These are phyloP conservation scores for Cladosporium velox DNA, from an alignment of 2,329 filamentous ascomycete genomes.

Conservation along the genomic window DNA sequence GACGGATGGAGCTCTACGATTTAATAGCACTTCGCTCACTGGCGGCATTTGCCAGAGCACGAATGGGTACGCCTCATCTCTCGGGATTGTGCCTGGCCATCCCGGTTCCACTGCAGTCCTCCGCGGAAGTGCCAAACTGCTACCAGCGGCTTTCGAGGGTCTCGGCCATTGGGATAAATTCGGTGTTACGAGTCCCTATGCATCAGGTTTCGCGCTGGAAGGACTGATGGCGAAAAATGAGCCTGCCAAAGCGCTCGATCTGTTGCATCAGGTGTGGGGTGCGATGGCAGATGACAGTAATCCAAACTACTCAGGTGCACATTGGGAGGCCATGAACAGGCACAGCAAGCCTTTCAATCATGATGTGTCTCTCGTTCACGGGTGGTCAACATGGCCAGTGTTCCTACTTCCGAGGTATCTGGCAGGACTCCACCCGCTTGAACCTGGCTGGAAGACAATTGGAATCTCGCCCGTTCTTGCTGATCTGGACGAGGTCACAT, in stretches of 20 bases:
- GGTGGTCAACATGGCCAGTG: conserved; percentile 1
- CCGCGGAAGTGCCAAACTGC: not conserved
- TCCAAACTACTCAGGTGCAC: conserved; percentile 21
- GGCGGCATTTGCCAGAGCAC: not conserved
- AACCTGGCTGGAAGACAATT: not conserved
- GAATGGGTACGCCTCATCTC: conserved; percentile 5
- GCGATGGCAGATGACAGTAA: conserved; percentile 18
- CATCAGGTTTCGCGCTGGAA: not conserved
- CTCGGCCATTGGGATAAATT: not conserved
- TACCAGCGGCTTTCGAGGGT: not conserved
- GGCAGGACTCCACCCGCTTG: not conserved
- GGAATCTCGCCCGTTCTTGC: not conserved
- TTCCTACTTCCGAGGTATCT: not conserved
- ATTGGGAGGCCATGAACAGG: conserved; percentile 20
- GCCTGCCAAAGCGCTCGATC: conserved; percentile 5
- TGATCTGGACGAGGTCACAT: not conserved
- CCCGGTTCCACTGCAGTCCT: not conserved
- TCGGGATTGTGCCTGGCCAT: not conserved
- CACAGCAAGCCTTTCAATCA: conserved; percentile 8
- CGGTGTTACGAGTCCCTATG: not conserved
- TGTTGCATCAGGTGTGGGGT: conserved; percentile 22
- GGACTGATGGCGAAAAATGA: conserved; percentile 11
- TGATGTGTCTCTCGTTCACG: not conserved
- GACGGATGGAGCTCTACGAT: not conserved
- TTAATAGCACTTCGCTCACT: not conserved